Percentiles rank a stretch among this genome's conserved stretches.
Conservation (phyloP, 495 filamentous ascomycete species). For the Xanthoparmelia taractica region DNA sequence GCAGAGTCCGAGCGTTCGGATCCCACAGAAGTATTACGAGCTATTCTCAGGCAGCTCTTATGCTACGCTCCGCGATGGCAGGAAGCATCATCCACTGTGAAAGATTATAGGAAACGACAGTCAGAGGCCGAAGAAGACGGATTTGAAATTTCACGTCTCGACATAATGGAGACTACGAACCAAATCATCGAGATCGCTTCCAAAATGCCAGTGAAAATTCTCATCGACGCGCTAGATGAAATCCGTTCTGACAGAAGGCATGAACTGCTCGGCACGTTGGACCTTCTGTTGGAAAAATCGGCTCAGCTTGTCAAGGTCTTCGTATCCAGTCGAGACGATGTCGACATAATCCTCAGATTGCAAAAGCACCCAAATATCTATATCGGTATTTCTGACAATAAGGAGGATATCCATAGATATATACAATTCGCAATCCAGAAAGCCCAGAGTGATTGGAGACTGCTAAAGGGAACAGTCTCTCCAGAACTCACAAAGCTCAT, state of each 20-base stretch:
- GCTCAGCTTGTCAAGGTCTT: slow-evolving; percentile 32
- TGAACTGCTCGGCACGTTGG: not conserved
- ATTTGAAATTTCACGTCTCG: not conserved
- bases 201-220: not conserved
- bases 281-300: slow-evolving; percentile 10
- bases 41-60: not conserved
- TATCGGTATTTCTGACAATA: not conserved
- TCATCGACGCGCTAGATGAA: not conserved
- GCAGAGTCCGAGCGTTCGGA: not conserved
- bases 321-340: slow-evolving; percentile 33
- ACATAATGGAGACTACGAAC: not conserved
- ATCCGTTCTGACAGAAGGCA: not conserved
- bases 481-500: not conserved
- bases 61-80: not conserved
- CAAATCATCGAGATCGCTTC: not conserved
- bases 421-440: not conserved
- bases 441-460: not conserved
- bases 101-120: not conserved
- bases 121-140: not conserved
- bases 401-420: not conserved
- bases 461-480: not conserved
- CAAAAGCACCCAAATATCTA: slow-evolving; percentile 25
- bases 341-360: slow-evolving; percentile 30
- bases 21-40: not conserved
- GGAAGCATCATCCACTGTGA: not conserved